A percentile compares a stretch with the other conserved stretches of the same genome.
Conservation (phyloP, 2,329 filamentous ascomycete species). For the Fusarium keratoplasticum region DNA sequence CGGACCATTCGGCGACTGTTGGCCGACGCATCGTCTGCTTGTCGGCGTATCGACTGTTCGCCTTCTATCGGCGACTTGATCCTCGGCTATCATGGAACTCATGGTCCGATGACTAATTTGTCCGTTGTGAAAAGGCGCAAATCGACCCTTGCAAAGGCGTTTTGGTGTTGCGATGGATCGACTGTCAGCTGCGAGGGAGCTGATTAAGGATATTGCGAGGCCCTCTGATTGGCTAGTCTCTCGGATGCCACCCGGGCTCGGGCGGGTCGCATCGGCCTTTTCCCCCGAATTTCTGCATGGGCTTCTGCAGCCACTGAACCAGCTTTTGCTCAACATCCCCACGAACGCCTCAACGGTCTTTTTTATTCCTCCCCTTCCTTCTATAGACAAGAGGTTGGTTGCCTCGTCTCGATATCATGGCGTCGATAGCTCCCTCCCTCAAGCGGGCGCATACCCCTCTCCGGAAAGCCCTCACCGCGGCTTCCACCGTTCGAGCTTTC, state of each 20-base stretch:
- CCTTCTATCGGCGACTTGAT: slow-evolving; percentile 6
- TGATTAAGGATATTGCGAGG: slow-evolving; percentile 38
- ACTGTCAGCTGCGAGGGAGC: slow-evolving; percentile 17
- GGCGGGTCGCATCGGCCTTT: slow-evolving; percentile 44
- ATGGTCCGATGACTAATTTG: slow-evolving; percentile 30
- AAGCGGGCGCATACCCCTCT: slow-evolving; percentile 57
- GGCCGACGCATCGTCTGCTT: not conserved
- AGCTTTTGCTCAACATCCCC: slow-evolving; percentile 35
- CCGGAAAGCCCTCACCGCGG: slow-evolving; percentile 52
- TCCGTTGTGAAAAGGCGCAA: slow-evolving; percentile 7
- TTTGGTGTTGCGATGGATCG: slow-evolving; percentile 14
- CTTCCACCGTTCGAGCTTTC: slow-evolving; percentile 53
- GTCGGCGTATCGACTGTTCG: not conserved
- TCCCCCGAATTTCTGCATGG: slow-evolving; percentile 43
- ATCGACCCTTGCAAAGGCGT: slow-evolving; percentile 7
- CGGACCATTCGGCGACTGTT: not conserved
- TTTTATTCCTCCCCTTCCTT: not conserved
- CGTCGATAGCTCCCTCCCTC: slow-evolving; percentile 55
- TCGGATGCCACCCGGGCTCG: slow-evolving; percentile 31
- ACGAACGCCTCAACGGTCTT: slow-evolving; percentile 23
- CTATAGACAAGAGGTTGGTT: slow-evolving; percentile 1
- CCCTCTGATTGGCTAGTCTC: slow-evolving; percentile 30
- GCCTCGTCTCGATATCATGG: slow-evolving; percentile 45
- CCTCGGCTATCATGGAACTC: slow-evolving; percentile 7
- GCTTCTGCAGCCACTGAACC: slow-evolving; percentile 29